Base-by-base conservation (phyloP, 805 yeast species). In the Candida maris region DNA sequence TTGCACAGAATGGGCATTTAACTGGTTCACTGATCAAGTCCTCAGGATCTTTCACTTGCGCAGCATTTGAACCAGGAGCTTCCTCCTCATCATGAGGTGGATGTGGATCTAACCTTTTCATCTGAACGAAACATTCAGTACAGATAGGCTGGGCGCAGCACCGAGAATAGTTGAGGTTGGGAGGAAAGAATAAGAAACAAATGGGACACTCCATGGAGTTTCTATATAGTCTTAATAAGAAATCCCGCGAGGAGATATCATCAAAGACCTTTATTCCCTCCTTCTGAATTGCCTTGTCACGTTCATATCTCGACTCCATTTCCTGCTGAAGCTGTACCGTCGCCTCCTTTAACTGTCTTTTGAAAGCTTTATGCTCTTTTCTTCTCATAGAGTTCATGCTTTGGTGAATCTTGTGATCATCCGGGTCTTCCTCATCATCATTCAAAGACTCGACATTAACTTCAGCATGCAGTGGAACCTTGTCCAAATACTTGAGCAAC, bases 121-220 rank as follows among this genome's bases (percentile, higher is more conserved):
- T 88, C 60, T 91, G 97, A 8, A 91, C 97, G 72, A 91, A 93
- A 57, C 98, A 91, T 62, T 91, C 97, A 2, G 96, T 75, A 62
- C 98, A 93, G 15, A 91, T 88, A 2, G 95, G 89, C 58, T 91
- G 97, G 33, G 75, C 74, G 59, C 98, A 91, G 60, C 98, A 91
- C 30, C 95, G 70, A 6, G 95, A 81, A 35, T 73, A 59, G 62
- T 93, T 93, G 43, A 89, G 61, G 49, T 77, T 75, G 19, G 74
- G 70, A 1, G 97, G 97, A 60, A 81, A 88, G 55, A 73, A 85
- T 7, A 93, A 69, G 57, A 91, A 91, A 56, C 98, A 91, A 46
- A 91, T 91, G 7, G 98, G 97, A 57, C 98, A 91, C 52, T 93
- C 98, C 20, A 71, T 62, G 3, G 86, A 77, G 39, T 75, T 64